Base-by-base conservation (phyloP, 441 rosid genomes). In the Aquilaria agallochum region DNA sequence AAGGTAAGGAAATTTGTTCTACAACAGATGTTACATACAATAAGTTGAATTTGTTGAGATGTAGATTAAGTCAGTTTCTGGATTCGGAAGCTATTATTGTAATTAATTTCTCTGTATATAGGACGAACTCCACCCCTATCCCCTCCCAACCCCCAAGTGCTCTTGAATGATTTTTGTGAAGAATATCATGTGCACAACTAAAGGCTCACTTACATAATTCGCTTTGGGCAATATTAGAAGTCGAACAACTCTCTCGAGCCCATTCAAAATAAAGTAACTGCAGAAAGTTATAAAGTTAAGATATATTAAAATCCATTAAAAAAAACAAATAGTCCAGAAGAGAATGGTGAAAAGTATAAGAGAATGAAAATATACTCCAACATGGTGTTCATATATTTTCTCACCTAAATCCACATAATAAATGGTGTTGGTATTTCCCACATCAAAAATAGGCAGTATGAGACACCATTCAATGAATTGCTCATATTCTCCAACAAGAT, bases 221-320 rank as follows among this genome's bases (percentile, higher is more conserved):
- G 87, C 76, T 76, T 95, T 95, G 10, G 94, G 96, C 78, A 91
- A 71, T 74, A 95, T 89, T 62, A 92, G 72, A 70, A 80, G 74
- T 58, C 98, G 94, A 65, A 82, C 89, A 67, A 95, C 97, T 72
- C 97, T 86, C 81, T 95, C 99, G 14, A 95, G 88, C 69, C 99
- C 99, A 67, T 92, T 89, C 78, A 95, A 72, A 59, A 95, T 71
- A 76, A 92, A 89, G 75, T 88, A 95, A 54, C 99, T 95, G 64
- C 69, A 77, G 59, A 59, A 56, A 62, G 73, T 50, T 54, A 46
- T 40, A 68, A 69, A 61, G 31, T 44, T 33, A 66, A 62, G 8
- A 31, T 53, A 57, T 31, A 12, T 48, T 15, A 48, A 11, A 40
- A 56, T 36, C 34, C 58, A 48, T 11, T 5, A 12, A 60, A 40